Evolutionary conservation across 208 protist genomes (phyloP).

Genomic region (Eutreptiella sp.): DNA sequence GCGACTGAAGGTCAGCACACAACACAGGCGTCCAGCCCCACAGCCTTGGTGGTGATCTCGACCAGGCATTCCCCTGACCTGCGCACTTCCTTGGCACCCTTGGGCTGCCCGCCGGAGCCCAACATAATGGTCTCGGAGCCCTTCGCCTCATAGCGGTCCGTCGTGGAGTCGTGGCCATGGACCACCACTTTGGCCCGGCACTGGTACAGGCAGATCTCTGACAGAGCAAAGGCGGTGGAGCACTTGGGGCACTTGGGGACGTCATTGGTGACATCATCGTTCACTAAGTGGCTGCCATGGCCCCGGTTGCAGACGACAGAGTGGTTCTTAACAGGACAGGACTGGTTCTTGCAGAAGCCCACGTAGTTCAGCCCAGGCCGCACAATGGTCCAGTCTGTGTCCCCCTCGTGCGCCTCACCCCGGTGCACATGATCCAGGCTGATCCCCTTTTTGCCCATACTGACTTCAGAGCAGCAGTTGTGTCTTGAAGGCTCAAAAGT

Average conservation of each 20-base stretch:
- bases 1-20: no score
- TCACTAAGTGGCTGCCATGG: constrained; percentile 7
- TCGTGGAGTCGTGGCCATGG: no score
- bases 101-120: no score
- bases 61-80: no score
- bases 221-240: not conserved
- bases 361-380: constrained; percentile 11
- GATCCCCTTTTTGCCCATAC: no score
- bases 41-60: no score
- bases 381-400: constrained; percentile 4
- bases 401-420: constrained; percentile 2
- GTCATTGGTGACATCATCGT: constrained; percentile 22
- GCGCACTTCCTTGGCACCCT: no score
- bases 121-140: no score
- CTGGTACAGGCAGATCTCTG: constrained; percentile 11
- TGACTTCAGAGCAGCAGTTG: no score
- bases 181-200: constrained; percentile 19
- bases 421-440: constrained; percentile 16
- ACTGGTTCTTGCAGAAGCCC: constrained; percentile 4
- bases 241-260: constrained; percentile 13
- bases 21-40: no score
- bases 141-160: no score
- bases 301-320: constrained; percentile 27
- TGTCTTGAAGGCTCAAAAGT: no score
- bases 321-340: not conserved